Percentiles rank a stretch among this genome's conserved stretches.
Conservation (phyloP, 2,329 filamentous ascomycete genomes). For the Talaromyces rugulosus region DNA sequence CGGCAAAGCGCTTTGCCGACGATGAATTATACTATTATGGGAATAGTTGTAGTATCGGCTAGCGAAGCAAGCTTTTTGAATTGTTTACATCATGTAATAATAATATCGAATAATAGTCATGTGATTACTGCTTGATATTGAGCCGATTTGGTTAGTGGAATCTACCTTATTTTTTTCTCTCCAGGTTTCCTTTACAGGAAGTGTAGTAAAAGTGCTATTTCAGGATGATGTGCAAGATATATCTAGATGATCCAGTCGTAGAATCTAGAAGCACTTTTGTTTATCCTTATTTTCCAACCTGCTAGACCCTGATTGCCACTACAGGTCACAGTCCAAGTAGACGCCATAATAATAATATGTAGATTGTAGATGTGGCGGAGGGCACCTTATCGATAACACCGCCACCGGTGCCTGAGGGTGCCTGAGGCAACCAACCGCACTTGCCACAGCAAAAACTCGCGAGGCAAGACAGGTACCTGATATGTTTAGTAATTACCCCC, state of each 20-base stretch:
- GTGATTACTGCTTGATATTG: not conserved
- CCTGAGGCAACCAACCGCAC: too few relatives aligned
- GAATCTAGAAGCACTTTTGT: not conserved
- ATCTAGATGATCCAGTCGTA: not conserved
- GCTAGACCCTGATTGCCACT: too few relatives aligned
- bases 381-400: not conserved
- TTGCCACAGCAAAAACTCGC: too few relatives aligned
- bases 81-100: too few relatives aligned
- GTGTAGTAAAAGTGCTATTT: too few relatives aligned
- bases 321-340: too few relatives aligned
- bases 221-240: not conserved
- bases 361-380: not conserved
- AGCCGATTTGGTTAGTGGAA: not conserved
- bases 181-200: too few relatives aligned
- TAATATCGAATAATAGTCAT: not conserved
- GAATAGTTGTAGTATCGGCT: too few relatives aligned
- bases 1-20: not conserved
- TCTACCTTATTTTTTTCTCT: not conserved
- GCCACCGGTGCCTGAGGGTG: not conserved
- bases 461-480: too few relatives aligned
- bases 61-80: too few relatives aligned
- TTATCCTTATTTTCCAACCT: not conserved
- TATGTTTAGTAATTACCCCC: not conserved
- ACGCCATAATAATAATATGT: too few relatives aligned
- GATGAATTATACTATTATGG: too few relatives aligned